Conservation (phyloP, 2,329 filamentous ascomycete species). For the Cytospora paraplurivora region DNA sequence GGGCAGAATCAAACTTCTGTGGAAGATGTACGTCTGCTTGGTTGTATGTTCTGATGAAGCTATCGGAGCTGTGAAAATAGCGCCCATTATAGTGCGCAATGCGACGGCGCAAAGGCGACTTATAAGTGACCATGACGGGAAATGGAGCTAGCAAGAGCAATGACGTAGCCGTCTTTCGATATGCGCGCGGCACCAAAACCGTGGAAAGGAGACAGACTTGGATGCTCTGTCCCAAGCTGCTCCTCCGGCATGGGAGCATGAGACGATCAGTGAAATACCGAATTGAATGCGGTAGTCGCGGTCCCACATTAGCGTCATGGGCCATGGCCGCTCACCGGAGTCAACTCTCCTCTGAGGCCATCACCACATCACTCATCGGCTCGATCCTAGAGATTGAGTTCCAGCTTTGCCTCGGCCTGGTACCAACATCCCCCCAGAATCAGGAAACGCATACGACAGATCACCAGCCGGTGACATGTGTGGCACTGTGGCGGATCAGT, state of each 20-base stretch:
- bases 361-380: neutral
- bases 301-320: neutral
- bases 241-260: too few species aligned
- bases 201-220: neutral
- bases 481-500: neutral
- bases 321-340: neutral
- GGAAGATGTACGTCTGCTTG: neutral
- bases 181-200: constrained; percentile 11
- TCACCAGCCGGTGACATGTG: constrained; percentile 1
- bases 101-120: constrained; percentile 2
- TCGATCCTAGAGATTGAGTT: neutral
- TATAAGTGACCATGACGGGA: neutral
- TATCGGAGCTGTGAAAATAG: neutral
- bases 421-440: neutral
- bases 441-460: neutral
- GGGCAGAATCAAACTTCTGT: neutral
- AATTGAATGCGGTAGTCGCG: neutral
- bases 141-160: neutral
- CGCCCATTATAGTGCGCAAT: neutral
- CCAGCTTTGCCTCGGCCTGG: neutral
- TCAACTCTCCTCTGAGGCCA: neutral
- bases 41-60: neutral
- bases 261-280: neutral
- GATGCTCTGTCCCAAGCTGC: neutral
- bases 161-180: constrained; percentile 16